Evolutionary conservation across 768 basidiomycete genomes (phyloP).

Genomic region (Suillus sp.): DNA sequence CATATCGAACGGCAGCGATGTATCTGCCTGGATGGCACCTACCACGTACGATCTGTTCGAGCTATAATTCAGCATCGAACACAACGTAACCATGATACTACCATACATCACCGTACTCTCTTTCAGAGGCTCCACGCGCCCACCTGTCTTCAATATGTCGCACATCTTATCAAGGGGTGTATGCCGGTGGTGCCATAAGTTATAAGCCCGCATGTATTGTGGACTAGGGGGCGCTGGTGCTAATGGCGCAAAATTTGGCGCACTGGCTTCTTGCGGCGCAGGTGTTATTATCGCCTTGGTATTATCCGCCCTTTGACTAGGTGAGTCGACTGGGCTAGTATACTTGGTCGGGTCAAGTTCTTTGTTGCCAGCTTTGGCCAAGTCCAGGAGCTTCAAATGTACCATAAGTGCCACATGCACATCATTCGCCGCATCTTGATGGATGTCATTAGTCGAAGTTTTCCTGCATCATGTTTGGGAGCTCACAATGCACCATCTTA

Average conservation of each 20-base stretch:
- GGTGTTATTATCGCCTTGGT: background rate
- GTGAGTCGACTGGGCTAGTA: conserved; percentile 31
- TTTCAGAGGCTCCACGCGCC: conserved; percentile 42
- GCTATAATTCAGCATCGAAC: conserved; percentile 1
- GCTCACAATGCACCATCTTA: conserved; percentile 43
- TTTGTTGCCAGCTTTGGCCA: conserved; percentile 29
- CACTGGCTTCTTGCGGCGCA: too few relatives aligned
- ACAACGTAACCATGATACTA: background rate
- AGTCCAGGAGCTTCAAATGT: conserved; percentile 38
- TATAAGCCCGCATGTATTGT: conserved; percentile 47
- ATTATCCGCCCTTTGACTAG: conserved; percentile 3
- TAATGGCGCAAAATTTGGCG: background rate
- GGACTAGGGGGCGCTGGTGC: conserved; percentile 32
- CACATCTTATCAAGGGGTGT: conserved; percentile 43
- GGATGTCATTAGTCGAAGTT: background rate
- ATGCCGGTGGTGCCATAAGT: conserved; percentile 42
- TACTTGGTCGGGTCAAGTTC: conserved; percentile 23
- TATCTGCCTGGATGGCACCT: conserved; percentile 42
- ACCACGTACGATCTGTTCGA: conserved; percentile 44
- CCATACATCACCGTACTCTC: conserved; percentile 51
- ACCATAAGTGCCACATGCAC: conserved; percentile 49
- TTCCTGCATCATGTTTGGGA: background rate
- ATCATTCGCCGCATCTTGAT: conserved; percentile 54
- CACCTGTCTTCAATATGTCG: conserved; percentile 34
- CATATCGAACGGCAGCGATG: conserved; percentile 39